Percentiles rank a stretch among this genome's conserved stretches.
These are phyloP conservation scores for Alternaria dauci DNA, from an alignment of 2,329 filamentous ascomycete species.

Conservation along the genomic window DNA sequence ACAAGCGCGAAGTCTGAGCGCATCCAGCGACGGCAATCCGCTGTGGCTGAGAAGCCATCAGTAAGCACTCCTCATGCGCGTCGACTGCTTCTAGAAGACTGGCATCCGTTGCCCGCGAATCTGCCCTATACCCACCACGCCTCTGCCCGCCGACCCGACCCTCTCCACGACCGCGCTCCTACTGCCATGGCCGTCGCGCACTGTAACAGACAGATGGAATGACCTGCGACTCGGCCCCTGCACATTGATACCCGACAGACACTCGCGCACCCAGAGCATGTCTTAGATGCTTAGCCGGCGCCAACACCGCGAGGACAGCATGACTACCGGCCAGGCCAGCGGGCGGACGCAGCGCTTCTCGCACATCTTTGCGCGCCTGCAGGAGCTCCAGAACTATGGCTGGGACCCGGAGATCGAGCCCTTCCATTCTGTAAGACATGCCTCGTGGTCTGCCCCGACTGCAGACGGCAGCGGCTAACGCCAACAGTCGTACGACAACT, in stretches of 20 bases:
- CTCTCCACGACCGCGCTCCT: constrained; percentile 2
- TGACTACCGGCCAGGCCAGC: constrained; percentile 16
- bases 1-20: constrained; percentile 16
- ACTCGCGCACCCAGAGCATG: constrained; percentile 17
- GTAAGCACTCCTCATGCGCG: constrained; percentile 22
- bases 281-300: background rate
- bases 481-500: constrained; percentile 81
- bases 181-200: constrained; percentile 11
- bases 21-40: constrained; percentile 3
- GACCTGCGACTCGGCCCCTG: background rate
- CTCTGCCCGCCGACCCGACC: constrained; percentile 5
- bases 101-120: constrained; percentile 4
- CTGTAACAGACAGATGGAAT: constrained; percentile 4
- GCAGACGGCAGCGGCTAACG: constrained; percentile 24
- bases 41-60: constrained; percentile 22
- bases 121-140: constrained; percentile 1
- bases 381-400: constrained; percentile 51
- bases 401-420: constrained; percentile 54
- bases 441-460: too few relatives aligned
- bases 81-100: background rate
- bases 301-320: constrained; percentile 27
- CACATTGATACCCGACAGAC: background rate
- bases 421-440: constrained; percentile 56
- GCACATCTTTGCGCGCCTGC: constrained; percentile 46
- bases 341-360: constrained; percentile 38